A percentile compares a stretch with the other conserved stretches of the same genome.
Evolutionary conservation across 805 yeast genomes (phyloP).

Genomic region (Allodekkera sacchari): DNA sequence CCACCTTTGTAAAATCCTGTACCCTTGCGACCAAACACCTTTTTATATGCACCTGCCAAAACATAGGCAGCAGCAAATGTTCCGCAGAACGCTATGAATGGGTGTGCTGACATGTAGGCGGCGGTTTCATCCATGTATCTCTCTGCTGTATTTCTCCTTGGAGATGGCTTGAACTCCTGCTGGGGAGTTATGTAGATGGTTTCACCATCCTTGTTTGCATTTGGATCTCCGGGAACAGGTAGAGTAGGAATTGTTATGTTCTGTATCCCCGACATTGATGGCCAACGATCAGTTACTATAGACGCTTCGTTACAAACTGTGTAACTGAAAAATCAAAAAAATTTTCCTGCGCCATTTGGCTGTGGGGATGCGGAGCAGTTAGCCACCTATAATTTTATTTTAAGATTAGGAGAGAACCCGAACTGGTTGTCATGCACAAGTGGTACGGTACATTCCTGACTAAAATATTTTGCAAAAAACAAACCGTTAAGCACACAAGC

Average conservation of each 20-base stretch:
- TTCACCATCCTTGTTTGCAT: conserved; percentile 6
- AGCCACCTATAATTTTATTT: no score
- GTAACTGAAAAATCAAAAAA: not conserved
- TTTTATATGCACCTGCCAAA: conserved; percentile 60
- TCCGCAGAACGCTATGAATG: conserved; percentile 64
- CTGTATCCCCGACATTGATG: conserved; percentile 22
- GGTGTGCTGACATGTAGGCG: conserved; percentile 65
- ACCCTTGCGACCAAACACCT: conserved; percentile 54
- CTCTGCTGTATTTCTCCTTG: conserved; percentile 37
- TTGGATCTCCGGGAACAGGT: conserved; percentile 45
- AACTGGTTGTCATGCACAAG: no score
- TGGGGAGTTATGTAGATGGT: conserved; percentile 14
- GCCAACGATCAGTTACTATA: no score
- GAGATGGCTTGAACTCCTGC: conserved; percentile 16
- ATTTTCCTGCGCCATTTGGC: not conserved
- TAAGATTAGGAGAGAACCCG: no score
- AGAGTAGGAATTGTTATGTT: conserved; percentile 47
- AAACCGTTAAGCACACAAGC: no score
- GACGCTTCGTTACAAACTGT: no score
- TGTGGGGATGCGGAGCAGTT: no score
- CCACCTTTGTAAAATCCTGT: conserved; percentile 77
- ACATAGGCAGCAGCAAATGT: conserved; percentile 56
- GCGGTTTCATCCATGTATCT: conserved; percentile 56
- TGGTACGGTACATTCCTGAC: no score
- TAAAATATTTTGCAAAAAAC: no score